Evolutionary conservation across 75 land plant genomes (phyloP), one percentile per base, ranked within the genome.

Genomic region (Chamaecyparis obtusa): DNA sequence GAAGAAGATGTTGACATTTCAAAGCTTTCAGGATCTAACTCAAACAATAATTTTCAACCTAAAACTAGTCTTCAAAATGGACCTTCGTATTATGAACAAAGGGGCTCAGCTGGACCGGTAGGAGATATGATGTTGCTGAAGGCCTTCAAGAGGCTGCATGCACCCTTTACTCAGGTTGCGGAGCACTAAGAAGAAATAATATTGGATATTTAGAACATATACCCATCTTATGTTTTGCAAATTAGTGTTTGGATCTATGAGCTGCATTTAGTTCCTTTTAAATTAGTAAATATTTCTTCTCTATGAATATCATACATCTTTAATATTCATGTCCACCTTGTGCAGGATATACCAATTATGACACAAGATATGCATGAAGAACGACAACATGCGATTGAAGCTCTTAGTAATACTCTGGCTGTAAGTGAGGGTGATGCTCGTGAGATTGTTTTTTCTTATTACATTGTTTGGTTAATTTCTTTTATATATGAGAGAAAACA

Each of bases 321-420:
- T 14, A 80, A 80, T 41, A 21, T 24, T 80, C 27, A n/a, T 17
- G 46, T 85, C 16, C 75, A 24, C 24, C 85, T 46, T 10, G 24
- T 84, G 17, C 90, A 98, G 99, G 94, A 94, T 88, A 89, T 94
- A 46, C 99, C 97, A 64, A 85, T 96, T 85, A 95, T 97, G 97
- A 98, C 99, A 39, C 97, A 98, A 88, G 99, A 98, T 89, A 98
- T 98, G 99, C 95, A 95, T 91, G 93, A 95, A 91, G 99, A 98
- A 89, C 92, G 96, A 21, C 93, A 95, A 48, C 96, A 91, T 19
- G 95, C 99, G 71, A 88, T 91, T 84, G 94, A 94, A 86, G 94
- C 96, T 49, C 93, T 94, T 48, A 87, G 92, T 35, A 87, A 89
- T 46, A 88, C 90, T 60, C 90, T 81, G 60, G 80, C 49, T 86